A percentile compares a stretch with the other conserved stretches of the same genome.
Conservation (phyloP, 2,329 filamentous ascomycete species). For the Arthrobotrys sinensis region DNA sequence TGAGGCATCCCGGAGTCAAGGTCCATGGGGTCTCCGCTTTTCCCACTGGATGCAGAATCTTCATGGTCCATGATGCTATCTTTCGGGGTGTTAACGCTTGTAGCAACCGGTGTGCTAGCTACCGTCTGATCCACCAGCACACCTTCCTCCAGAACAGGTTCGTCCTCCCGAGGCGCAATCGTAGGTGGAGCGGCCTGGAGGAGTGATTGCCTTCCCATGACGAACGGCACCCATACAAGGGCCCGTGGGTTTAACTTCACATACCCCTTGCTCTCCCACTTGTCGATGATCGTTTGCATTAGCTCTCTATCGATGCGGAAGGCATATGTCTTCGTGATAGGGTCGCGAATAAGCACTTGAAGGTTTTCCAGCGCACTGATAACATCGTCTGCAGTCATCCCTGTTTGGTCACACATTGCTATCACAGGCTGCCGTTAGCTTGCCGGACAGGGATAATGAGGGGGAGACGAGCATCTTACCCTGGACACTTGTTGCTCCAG, state of each 20-base stretch:
- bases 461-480: slow-evolving; percentile 37
- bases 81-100: slow-evolving; percentile 57
- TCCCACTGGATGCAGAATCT: slow-evolving; percentile 36
- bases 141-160: slow-evolving; percentile 67
- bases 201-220: slow-evolving; percentile 82
- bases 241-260: slow-evolving; percentile 84
- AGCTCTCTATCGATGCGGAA: slow-evolving; percentile 88
- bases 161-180: slow-evolving; percentile 87
- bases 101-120: slow-evolving; percentile 65
- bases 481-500: slow-evolving; percentile 63
- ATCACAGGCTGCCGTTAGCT: slow-evolving; percentile 71
- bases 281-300: slow-evolving; percentile 87
- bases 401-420: slow-evolving; percentile 87
- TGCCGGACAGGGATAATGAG: slow-evolving; percentile 65
- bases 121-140: slow-evolving; percentile 68
- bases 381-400: slow-evolving; percentile 96
- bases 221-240: slow-evolving; percentile 94
- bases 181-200: slow-evolving; percentile 85
- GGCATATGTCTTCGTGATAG: slow-evolving; percentile 88
- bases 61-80: slow-evolving; percentile 56
- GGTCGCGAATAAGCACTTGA: slow-evolving; percentile 89
- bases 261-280: slow-evolving; percentile 90
- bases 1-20: slow-evolving; percentile 49
- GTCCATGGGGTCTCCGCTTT: slow-evolving; percentile 56
- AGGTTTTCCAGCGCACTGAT: slow-evolving; percentile 93